These are phyloP conservation scores for Aphanomyces astaci DNA, from an alignment of 352 stramenopile genomes.

Conservation along the genomic window DNA sequence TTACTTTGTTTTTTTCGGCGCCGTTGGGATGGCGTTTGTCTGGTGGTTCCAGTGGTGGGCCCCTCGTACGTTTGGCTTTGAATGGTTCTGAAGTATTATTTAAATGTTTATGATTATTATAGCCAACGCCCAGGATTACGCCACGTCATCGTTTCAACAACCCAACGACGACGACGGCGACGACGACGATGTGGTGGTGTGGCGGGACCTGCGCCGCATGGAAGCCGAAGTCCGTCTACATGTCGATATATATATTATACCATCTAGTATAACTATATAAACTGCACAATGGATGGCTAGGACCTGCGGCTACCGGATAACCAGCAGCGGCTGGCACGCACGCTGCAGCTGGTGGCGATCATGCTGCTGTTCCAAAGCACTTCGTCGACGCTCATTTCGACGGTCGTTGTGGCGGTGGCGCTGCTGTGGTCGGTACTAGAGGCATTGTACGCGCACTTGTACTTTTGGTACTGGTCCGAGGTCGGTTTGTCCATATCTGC, in stretches of 20 bases:
- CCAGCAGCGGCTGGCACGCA: slow-evolving; percentile 51
- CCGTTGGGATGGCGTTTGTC: slow-evolving; percentile 60
- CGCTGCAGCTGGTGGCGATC: slow-evolving; percentile 50
- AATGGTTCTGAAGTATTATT: too few relatives aligned
- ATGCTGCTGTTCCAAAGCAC: slow-evolving; percentile 75
- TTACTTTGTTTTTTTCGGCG: slow-evolving; percentile 72
- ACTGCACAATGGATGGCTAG: slow-evolving; percentile 20
- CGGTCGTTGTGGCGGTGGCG: slow-evolving; percentile 59
- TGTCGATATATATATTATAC: not conserved
- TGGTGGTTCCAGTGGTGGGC: slow-evolving; percentile 84
- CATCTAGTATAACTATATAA: not conserved
- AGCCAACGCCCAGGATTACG: not conserved
- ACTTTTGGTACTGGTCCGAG: slow-evolving; percentile 83
- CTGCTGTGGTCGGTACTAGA: slow-evolving; percentile 64
- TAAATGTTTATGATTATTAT: too few relatives aligned
- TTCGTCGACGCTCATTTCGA: slow-evolving; percentile 64
- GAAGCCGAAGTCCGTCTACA: slow-evolving; percentile 27
- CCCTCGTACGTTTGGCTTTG: slow-evolving; percentile 30
- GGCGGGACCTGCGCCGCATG: slow-evolving; percentile 58
- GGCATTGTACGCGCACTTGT: slow-evolving; percentile 53
- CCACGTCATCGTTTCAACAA: slow-evolving; percentile 14
- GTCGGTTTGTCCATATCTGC: slow-evolving; percentile 15
- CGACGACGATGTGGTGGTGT: slow-evolving; percentile 51
- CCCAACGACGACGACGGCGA: slow-evolving; percentile 20
- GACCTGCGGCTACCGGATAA: slow-evolving; percentile 52